Base-by-base conservation (phyloP, 2,329 filamentous ascomycete species). In the Corinectria fuckeliana region DNA sequence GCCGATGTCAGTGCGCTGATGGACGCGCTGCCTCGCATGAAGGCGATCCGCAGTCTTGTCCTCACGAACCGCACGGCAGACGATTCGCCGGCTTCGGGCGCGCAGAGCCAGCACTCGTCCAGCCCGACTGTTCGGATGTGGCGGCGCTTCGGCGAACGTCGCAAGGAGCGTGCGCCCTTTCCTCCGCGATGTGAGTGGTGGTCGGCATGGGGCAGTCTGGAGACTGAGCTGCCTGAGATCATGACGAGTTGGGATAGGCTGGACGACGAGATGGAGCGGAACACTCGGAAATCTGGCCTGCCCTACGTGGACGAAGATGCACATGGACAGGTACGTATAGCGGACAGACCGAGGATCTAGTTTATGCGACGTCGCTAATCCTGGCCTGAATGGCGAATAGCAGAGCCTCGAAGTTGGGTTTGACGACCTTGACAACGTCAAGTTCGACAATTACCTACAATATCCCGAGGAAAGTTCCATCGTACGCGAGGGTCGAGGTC, bases 31-130 rank as follows among this genome's bases (percentile, higher is more conserved):
- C 49, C 49, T 1, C 20, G 54, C 1, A 49, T 61, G 44, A 26
- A 21, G 1, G 20, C 42, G 0, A 9, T 58, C 4, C 25, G 38
- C 9, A 50, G 18, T 3, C 30, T 61, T 1, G 38, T 49, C 6
- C 18, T 61, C 20, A 45, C 44, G 0, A 61, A 58, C 4, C 45
- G 58, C 4, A 58, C 44, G 2, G 54, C 50, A 2, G 44, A 58
- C n/a, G 58, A 61, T 2, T 2, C 23, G 7, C 20, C 14, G 3
- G 16, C 6, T 1, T 36, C 28, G 2, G 58, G 58, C 0, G 54
- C 58, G 1, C 58, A 60, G 9, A 57, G 58, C 26, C 3, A 18
- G 8, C 23, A 26, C 2, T 58, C 50, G 2, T 50, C 54, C 1
- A 61, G 58, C 14, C 58, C 58, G 1, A 38, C 50, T 0, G 49